Base-by-base conservation (phyloP, 352 stramenopile species). In the Phytopythium cucurbitacearum region DNA sequence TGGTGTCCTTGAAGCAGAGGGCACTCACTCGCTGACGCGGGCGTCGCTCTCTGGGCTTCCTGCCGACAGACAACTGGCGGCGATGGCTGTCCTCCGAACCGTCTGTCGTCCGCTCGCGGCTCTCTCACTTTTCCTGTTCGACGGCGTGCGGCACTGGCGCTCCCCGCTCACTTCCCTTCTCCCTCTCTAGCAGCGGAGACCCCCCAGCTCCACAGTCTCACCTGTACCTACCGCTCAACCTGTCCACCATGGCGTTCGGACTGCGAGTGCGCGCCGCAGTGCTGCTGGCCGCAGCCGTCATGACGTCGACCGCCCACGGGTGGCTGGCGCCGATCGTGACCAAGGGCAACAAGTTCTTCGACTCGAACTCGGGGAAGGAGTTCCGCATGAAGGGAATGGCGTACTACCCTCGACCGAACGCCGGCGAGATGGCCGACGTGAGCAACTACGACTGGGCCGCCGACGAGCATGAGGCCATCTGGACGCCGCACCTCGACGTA, bases 301-400 rank as follows among this genome's bases (percentile, higher is more conserved):
- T 7, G 8, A 5, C 36, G 8, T 42, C 21, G 5, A 10, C 62
- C 2, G 42, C 58, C 1, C 21, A 74, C 62, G 73, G 68, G n/a
- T 87, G 70, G 76, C n/a, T 77, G 11, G 44, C 71, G 9, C 71
- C 68, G 4, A 74, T 87, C 58, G 53, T 85, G 4, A 39, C 57
- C 35, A 85, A 82, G 52, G 81, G 83, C 56, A 92, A 92, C 71
- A 94, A 93, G 59, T 80, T 95, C 58, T 96, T 94, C 64, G 67
- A 92, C 64, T 80, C 72, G 11, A 55, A 71, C 3, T 84, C 76
- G 1, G 73, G 75, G 10, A 43, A 73, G 7, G 80, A 95, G 56
- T 87, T 90, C 54, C 67, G 73, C 28, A 72, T 87, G 42, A 86
- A 87, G 37, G 78, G 79, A 8, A 80, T 89, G 71, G 76, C 71